phyloP scores from a whole-genome alignment of 2,329 filamentous ascomycete genomes.

The Dactylellina cionopaga region DNA sequence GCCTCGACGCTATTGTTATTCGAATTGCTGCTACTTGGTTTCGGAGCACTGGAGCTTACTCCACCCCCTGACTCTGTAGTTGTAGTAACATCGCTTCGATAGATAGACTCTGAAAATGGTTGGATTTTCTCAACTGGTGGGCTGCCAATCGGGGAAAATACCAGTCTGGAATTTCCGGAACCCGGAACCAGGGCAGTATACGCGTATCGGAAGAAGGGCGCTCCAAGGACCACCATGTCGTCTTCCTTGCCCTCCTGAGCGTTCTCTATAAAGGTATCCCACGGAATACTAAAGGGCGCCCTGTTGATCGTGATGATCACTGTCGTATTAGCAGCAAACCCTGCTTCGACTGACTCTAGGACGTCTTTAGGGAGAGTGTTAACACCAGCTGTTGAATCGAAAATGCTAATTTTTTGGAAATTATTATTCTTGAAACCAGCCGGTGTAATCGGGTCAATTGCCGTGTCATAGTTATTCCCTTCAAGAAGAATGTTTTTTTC shows the following conservation, averaged over 20 bases:
- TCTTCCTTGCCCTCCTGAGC: background rate
- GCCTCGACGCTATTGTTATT: background rate
- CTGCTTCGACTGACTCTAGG: background rate
- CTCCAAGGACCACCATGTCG: conserved; percentile 14
- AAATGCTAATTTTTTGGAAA: background rate
- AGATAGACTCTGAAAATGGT: conserved; percentile 6
- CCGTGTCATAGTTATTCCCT: background rate
- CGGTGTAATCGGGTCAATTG: background rate
- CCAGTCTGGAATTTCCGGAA: background rate
- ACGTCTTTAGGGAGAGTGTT: conserved; percentile 19
- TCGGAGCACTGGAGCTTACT: background rate
- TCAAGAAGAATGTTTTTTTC: background rate
- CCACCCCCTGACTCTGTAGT: conserved; percentile 6
- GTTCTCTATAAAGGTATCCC: background rate
- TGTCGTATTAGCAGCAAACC: background rate
- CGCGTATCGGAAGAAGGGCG: conserved; percentile 24
- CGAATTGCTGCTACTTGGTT: background rate
- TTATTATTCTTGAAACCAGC: background rate
- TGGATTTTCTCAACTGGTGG: background rate
- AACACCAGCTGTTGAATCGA: conserved; percentile 2
- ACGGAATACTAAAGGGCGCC: conserved; percentile 14
- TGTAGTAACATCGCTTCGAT: background rate
- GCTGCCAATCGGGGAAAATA: background rate
- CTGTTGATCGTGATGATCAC: conserved; percentile 3
- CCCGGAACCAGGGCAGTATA: conserved; percentile 20